phyloP scores from a whole-genome alignment of 2,329 filamentous ascomycete species.

The Diaporthe humulicola region DNA sequence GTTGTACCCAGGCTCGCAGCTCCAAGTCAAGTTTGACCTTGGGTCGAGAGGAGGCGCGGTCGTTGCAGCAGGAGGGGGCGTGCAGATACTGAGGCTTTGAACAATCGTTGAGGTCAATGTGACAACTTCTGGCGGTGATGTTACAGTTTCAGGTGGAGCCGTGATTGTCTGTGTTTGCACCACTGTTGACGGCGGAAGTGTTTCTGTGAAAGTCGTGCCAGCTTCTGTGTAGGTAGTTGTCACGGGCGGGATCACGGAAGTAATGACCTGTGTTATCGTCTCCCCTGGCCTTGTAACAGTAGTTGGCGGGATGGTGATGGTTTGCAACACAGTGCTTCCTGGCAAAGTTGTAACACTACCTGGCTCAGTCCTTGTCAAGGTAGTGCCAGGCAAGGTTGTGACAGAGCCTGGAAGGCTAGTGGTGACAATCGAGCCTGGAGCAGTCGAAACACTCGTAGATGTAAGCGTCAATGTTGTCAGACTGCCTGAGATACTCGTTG shows the following conservation, averaged over 20 bases:
- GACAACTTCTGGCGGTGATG: conserved; percentile 43
- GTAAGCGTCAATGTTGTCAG: conserved; percentile 22
- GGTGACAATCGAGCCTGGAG: conserved; percentile 9
- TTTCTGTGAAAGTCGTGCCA: conserved; percentile 15
- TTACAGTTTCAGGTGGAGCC: conserved; percentile 43
- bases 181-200: background rate
- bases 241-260: conserved; percentile 40
- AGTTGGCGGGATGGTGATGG: conserved; percentile 26
- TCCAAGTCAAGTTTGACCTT: conserved; percentile 62
- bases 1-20: conserved; percentile 65
- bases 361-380: conserved; percentile 38
- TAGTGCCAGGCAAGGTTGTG: conserved; percentile 40
- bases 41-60: conserved; percentile 47
- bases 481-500: conserved; percentile 30
- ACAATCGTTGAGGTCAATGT: conserved; percentile 52
- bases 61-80: conserved; percentile 56
- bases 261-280: conserved; percentile 29
- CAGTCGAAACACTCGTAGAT: conserved; percentile 16
- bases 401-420: conserved; percentile 40
- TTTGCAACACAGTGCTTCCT: conserved; percentile 29
- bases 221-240: conserved; percentile 18
- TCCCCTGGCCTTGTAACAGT: conserved; percentile 39
- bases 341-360: conserved; percentile 26
- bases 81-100: conserved; percentile 55
- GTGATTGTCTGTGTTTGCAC: conserved; percentile 35